A percentile compares a stretch with the other conserved stretches of the same genome.
phyloP scores from a whole-genome alignment of 495 filamentous ascomycete genomes.

The Neurospora sp. region DNA sequence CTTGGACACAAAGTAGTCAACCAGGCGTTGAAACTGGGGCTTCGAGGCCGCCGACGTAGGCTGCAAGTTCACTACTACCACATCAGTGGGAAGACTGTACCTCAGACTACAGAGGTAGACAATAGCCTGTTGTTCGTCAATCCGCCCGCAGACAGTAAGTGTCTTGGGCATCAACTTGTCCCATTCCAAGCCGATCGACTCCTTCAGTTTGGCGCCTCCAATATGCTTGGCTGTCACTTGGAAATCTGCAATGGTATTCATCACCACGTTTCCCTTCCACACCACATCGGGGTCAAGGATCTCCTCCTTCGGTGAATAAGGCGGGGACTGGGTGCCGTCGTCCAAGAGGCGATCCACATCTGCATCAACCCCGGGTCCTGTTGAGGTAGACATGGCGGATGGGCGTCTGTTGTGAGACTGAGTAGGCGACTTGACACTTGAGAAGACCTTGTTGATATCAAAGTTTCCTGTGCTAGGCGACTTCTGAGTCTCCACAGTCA shows the following conservation, averaged over 20 bases:
- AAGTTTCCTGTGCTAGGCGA: conserved; percentile 45
- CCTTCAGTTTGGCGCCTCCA: conserved; percentile 65
- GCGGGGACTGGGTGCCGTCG: conserved; percentile 70
- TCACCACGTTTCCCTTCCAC: conserved; percentile 72
- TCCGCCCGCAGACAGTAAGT: conserved; percentile 72
- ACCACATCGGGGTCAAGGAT: conserved; percentile 58
- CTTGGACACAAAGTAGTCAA: conserved; percentile 68
- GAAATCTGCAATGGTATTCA: conserved; percentile 68
- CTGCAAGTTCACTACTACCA: conserved; percentile 57
- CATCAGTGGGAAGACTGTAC: conserved; percentile 62
- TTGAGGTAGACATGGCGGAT: conserved; percentile 34
- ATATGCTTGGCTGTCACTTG: conserved; percentile 68
- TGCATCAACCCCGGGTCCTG: conserved; percentile 55
- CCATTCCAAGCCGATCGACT: conserved; percentile 50
- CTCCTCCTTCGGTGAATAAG: conserved; percentile 62
- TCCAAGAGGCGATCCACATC: conserved; percentile 89
- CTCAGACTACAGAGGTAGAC: conserved; percentile 79
- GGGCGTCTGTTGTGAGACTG: conserved; percentile 22
- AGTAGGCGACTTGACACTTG: conserved; percentile 52
- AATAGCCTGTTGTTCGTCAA: conserved; percentile 67
- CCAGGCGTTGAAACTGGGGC: conserved; percentile 56
- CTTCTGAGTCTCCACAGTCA: conserved; percentile 41
- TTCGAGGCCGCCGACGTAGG: conserved; percentile 39
- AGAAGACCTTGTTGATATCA: conserved; percentile 63
- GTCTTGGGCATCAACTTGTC: conserved; percentile 54